A percentile compares a stretch with the other conserved stretches of the same genome.
These are phyloP conservation scores for Hypoxylon crocopeplum DNA, from an alignment of 495 filamentous ascomycete genomes.

Conservation along the genomic window DNA sequence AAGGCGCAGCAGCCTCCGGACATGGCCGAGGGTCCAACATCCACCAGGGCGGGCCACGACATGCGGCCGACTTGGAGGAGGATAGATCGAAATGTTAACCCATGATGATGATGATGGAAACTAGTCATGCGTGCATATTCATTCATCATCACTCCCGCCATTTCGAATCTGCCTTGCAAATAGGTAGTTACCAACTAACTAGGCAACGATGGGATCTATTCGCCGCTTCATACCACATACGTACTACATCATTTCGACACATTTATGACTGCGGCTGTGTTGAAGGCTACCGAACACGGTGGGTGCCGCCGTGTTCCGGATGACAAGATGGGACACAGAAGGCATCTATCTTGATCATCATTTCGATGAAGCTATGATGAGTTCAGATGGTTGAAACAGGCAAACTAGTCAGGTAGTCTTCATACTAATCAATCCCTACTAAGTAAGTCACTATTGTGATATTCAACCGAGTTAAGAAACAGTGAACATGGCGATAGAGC, in stretches of 20 bases:
- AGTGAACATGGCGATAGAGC: not conserved
- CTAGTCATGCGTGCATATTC: not conserved
- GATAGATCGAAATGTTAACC: no score
- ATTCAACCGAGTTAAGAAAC: not conserved
- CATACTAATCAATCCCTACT: no score
- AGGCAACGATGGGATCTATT: not conserved
- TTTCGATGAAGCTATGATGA: no score
- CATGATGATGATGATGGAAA: not conserved
- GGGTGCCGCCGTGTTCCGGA: not conserved
- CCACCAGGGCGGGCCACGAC: no score
- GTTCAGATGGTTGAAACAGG: no score
- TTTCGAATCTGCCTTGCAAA: conserved; percentile 32
- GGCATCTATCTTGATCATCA: no score
- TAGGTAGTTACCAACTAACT: not conserved
- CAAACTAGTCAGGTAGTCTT: no score
- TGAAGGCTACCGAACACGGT: no score
- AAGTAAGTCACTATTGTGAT: no score
- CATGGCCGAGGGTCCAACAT: conserved; percentile 31
- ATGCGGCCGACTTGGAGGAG: no score
- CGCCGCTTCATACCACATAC: not conserved
- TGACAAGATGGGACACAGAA: not conserved
- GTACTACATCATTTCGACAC: not conserved
- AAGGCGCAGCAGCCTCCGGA: conserved; percentile 36
- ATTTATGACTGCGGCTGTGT: conserved; percentile 7
- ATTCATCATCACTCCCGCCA: not conserved